These are phyloP conservation scores for Erodium chrysanthum DNA, from an alignment of 441 rosid species.

Conservation along the genomic window DNA sequence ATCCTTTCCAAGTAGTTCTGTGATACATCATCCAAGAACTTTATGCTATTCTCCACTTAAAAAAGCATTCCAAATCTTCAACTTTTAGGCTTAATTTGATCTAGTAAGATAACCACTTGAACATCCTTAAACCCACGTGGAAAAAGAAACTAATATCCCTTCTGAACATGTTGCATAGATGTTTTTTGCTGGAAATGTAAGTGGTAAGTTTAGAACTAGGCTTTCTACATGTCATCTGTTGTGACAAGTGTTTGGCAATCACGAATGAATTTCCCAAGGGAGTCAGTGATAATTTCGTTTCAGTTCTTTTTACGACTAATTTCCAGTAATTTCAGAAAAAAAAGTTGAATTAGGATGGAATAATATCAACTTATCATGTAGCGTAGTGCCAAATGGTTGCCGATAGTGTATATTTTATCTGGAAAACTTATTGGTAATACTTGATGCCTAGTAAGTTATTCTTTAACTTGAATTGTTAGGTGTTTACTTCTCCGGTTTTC, in stretches of 20 bases:
- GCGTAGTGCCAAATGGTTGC: background rate
- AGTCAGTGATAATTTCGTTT: background rate
- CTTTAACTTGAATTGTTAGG: slow-evolving; percentile 43
- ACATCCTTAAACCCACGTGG: background rate
- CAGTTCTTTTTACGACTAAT: background rate
- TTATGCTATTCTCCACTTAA: background rate
- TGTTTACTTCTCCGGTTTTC: slow-evolving; percentile 60
- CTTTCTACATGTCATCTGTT: background rate
- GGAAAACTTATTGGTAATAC: background rate
- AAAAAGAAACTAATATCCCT: background rate
- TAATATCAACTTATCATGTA: background rate
- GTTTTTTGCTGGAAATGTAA: background rate
- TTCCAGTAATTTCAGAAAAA: background rate
- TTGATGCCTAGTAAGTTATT: slow-evolving; percentile 26
- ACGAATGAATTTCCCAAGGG: background rate
- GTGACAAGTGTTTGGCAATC: background rate
- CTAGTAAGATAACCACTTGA: background rate
- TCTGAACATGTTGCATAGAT: background rate
- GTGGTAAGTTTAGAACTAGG: background rate
- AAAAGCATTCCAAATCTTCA: background rate
- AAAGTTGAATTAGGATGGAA: background rate
- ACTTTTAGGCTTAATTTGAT: background rate
- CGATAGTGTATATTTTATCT: background rate
- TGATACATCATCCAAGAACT: background rate
- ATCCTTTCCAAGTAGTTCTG: background rate